Percentiles rank a stretch among this genome's conserved stretches.
These are phyloP conservation scores for Gossypium sturtianum DNA, from an alignment of 345 rosid genomes.

Conservation along the genomic window DNA sequence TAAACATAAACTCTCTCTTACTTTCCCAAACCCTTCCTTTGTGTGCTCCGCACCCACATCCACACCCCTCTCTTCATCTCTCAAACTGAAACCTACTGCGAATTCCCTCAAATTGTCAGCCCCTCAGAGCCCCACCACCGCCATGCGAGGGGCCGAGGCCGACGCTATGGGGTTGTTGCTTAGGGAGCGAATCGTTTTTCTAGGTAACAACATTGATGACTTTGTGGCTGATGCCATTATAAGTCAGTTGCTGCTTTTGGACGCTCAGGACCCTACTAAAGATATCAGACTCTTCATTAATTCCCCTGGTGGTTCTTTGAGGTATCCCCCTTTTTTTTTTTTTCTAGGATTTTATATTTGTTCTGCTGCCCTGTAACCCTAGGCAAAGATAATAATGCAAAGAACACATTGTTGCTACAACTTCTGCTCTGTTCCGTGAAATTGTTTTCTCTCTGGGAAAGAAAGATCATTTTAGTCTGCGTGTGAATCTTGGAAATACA, in stretches of 20 bases:
- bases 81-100: constrained; percentile 27
- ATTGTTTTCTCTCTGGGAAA: background rate
- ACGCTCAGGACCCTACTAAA: constrained; percentile 82
- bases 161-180: constrained; percentile 90
- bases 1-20: constrained; percentile 12
- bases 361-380: background rate
- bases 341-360: background rate
- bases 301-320: constrained; percentile 86
- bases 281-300: constrained; percentile 88
- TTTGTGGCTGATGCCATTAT: constrained; percentile 82
- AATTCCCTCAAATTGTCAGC: constrained; percentile 16
- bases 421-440: background rate
- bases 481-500: background rate
- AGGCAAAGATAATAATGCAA: background rate
- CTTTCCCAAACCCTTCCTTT: constrained; percentile 19
- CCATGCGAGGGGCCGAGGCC: constrained; percentile 65
- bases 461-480: background rate
- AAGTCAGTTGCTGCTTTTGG: constrained; percentile 78
- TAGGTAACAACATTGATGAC: constrained; percentile 73
- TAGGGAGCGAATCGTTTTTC: constrained; percentile 74
- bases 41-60: constrained; percentile 14
- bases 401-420: background rate
- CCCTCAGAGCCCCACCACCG: constrained; percentile 57
- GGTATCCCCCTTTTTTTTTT: constrained; percentile 28
- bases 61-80: constrained; percentile 26